phyloP scores from a whole-genome alignment of 2,329 filamentous ascomycete genomes.

The Graphilbum fragrans region DNA sequence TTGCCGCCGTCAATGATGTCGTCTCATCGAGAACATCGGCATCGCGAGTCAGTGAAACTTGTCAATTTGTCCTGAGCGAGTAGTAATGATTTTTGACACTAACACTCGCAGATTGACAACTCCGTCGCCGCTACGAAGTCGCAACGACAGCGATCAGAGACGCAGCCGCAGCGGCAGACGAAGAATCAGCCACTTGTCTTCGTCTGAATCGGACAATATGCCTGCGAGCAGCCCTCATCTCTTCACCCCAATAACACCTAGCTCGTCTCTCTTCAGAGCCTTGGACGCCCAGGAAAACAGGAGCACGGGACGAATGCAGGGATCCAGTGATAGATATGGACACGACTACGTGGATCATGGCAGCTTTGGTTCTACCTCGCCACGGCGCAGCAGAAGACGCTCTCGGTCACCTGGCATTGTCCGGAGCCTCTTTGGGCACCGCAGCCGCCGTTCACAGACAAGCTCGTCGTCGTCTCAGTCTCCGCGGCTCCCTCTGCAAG shows the following conservation, averaged over 20 bases:
- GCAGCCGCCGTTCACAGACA: constrained; percentile 1
- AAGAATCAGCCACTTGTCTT: neutral
- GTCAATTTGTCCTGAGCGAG: neutral
- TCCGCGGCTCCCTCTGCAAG: neutral
- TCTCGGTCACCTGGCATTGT: constrained; percentile 3
- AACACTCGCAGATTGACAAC: neutral
- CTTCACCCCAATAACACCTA: neutral
- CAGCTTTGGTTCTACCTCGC: neutral
- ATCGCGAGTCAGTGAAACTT: neutral
- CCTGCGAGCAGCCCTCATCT: neutral
- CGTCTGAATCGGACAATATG: neutral
- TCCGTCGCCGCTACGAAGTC: neutral
- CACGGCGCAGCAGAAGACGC: neutral
- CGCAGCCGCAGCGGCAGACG: neutral
- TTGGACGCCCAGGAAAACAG: too few species aligned
- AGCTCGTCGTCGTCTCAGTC: neutral
- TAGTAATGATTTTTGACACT: too few species aligned
- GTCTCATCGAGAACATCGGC: neutral
- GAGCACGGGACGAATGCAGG: too few species aligned
- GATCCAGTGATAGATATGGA: neutral
- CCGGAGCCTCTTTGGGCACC: constrained; percentile 5
- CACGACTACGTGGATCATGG: neutral
- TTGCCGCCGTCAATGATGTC: too few species aligned
- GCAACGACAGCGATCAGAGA: neutral
- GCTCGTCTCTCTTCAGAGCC: neutral